These are phyloP conservation scores for Cunninghamia lanceolata DNA, from an alignment of 75 land plant genomes.

Conservation along the genomic window DNA sequence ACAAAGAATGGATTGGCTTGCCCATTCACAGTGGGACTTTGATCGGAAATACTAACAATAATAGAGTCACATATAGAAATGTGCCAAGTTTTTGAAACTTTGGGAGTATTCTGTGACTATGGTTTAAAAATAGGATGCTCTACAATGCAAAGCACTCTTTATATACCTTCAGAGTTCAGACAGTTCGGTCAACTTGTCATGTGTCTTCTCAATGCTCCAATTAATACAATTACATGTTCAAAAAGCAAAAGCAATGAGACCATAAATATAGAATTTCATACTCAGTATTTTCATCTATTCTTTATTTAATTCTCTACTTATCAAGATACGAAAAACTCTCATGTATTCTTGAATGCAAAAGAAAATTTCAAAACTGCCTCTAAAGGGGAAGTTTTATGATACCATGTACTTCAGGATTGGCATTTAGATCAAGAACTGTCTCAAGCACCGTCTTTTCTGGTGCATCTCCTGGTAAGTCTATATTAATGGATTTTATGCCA, in stretches of 20 bases:
- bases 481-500: constrained; percentile 70
- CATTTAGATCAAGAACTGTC: constrained; percentile 66
- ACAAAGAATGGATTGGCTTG: background rate
- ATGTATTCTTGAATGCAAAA: background rate
- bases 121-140: no score
- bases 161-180: background rate
- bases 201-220: background rate
- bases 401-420: constrained; percentile 79
- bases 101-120: background rate
- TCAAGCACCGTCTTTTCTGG: constrained; percentile 58
- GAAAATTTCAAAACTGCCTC: background rate
- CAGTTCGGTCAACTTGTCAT: background rate
- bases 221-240: background rate
- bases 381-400: background rate
- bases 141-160: background rate
- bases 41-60: background rate
- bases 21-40: background rate
- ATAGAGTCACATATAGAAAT: background rate
- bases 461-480: constrained; percentile 61
- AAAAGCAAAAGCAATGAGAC: background rate
- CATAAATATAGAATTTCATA: background rate
- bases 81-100: background rate
- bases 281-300: background rate
- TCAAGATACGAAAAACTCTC: background rate
- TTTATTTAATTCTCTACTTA: background rate